A percentile compares a stretch with the other conserved stretches of the same genome.
These are phyloP conservation scores for Stemphylium beticola DNA, from an alignment of 2,329 filamentous ascomycete species.

Conservation along the genomic window DNA sequence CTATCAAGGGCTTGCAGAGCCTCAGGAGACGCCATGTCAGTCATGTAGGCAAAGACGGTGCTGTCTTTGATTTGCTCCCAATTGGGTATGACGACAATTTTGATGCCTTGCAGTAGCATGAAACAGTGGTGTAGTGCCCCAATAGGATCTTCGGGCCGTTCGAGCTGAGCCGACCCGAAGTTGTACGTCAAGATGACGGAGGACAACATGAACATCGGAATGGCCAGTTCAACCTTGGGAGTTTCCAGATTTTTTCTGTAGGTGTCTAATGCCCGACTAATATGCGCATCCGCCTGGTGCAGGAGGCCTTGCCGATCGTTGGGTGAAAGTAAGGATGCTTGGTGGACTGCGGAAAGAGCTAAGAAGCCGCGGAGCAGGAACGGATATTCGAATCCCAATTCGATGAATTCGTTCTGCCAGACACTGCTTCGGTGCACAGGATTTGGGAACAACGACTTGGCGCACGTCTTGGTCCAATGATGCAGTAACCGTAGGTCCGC, in stretches of 20 bases:
- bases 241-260: constrained; percentile 33
- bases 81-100: constrained; percentile 32
- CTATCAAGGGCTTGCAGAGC: constrained; percentile 18
- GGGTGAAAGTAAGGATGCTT: constrained; percentile 26
- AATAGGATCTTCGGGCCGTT: constrained; percentile 37
- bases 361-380: constrained; percentile 41
- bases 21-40: constrained; percentile 17
- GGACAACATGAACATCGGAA: constrained; percentile 41
- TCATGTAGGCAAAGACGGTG: constrained; percentile 21
- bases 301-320: constrained; percentile 31
- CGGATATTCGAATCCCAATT: constrained; percentile 35
- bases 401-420: constrained; percentile 29
- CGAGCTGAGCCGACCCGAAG: constrained; percentile 35
- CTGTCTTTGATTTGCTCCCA: constrained; percentile 29
- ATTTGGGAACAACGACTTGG: constrained; percentile 29
- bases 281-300: constrained; percentile 36
- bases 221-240: constrained; percentile 25
- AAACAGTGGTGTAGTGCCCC: constrained; percentile 38
- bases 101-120: constrained; percentile 35
- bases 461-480: constrained; percentile 35
- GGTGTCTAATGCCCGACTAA: constrained; percentile 31
- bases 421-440: constrained; percentile 10
- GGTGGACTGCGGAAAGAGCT: constrained; percentile 38
- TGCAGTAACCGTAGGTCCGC: constrained; percentile 38
- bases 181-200: constrained; percentile 38